A percentile compares a stretch with the other conserved stretches of the same genome.
Conservation (phyloP, 768 basidiomycete genomes). For the Mycena vulgaris region DNA sequence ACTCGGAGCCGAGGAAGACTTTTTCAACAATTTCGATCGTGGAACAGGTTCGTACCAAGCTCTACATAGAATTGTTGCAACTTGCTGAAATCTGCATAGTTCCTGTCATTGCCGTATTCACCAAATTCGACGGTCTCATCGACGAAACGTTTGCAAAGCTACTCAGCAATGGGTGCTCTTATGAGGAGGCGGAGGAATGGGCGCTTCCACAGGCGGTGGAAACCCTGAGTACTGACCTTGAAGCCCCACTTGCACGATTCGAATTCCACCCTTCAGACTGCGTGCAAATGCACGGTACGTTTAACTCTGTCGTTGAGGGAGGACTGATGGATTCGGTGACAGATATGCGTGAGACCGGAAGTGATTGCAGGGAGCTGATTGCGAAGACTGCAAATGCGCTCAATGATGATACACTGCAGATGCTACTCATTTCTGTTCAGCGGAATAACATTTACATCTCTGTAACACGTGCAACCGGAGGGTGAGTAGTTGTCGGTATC, state of each 20-base stretch:
- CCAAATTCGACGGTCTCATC: slow-evolving; percentile 53
- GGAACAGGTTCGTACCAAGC: not conserved
- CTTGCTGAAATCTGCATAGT: slow-evolving; percentile 44
- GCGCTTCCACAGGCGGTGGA: not conserved
- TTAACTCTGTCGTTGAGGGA: no score
- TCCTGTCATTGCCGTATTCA: slow-evolving; percentile 56
- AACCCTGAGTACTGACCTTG: not conserved
- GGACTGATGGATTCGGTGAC: not conserved
- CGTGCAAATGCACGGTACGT: slow-evolving; percentile 7
- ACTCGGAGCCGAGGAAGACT: not conserved
- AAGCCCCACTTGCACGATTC: not conserved
- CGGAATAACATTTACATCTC: slow-evolving; percentile 9
- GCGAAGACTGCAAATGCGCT: slow-evolving; percentile 1
- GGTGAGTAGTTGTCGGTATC: not conserved
- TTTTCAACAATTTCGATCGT: not conserved
- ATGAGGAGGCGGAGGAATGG: not conserved
- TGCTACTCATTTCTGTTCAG: slow-evolving; percentile 15
- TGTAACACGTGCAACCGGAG: not conserved
- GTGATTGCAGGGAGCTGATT: not conserved
- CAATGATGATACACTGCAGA: not conserved
- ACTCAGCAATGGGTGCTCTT: slow-evolving; percentile 24
- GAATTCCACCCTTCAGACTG: not conserved
- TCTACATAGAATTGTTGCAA: not conserved
- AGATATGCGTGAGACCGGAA: not conserved
- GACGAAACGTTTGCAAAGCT: slow-evolving; percentile 38